Conservation (phyloP, 306 rosid genomes). For the Luffa aegyptiaca region DNA sequence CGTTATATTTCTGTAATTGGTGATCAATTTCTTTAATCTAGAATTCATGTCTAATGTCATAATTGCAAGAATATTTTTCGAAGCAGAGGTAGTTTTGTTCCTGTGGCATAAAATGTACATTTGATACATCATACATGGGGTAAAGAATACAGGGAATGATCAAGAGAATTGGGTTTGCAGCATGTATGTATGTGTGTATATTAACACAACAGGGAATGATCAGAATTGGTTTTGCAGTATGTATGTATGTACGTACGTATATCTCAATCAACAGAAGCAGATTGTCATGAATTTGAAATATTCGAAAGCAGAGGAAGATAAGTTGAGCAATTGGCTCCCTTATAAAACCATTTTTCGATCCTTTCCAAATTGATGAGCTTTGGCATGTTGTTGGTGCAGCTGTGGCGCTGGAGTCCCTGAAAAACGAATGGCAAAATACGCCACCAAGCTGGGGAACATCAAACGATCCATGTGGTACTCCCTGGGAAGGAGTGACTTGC, state of each 20-base stretch:
- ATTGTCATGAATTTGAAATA: background rate
- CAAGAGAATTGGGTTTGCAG: no score
- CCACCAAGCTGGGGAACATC: slow-evolving; percentile 87
- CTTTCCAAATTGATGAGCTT: background rate
- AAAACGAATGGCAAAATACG: slow-evolving; percentile 41
- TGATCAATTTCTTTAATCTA: background rate
- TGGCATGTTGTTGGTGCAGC: slow-evolving; percentile 30
- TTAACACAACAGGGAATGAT: no score
- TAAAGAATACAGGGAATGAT: no score
- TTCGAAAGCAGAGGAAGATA: background rate
- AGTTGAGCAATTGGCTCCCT: background rate
- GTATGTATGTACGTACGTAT: background rate
- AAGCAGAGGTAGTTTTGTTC: no score
- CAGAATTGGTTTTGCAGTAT: no score
- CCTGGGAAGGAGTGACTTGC: slow-evolving; percentile 93
- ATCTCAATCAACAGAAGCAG: background rate
- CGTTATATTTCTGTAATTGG: background rate
- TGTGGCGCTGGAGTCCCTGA: slow-evolving; percentile 46
- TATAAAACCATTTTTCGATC: background rate
- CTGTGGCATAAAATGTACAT: no score
- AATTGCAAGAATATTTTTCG: no score
- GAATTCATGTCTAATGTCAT: background rate
- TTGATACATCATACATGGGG: no score
- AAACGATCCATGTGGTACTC: slow-evolving; percentile 60
- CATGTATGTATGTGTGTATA: no score